These are phyloP conservation scores for Rosa multiflora DNA, from an alignment of 306 rosid species.

Conservation along the genomic window DNA sequence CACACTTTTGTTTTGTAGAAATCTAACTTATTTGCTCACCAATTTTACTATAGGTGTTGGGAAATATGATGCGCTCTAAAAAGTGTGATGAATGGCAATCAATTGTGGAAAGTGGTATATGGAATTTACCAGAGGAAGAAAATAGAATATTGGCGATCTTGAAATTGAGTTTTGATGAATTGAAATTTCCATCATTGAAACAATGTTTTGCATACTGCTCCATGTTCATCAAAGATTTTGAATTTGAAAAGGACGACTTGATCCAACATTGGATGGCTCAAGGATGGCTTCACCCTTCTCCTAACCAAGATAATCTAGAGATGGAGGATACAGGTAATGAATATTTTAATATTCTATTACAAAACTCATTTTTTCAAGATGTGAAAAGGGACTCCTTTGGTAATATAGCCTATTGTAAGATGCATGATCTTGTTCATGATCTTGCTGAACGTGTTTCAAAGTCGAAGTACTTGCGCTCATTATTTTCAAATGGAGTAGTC, in stretches of 20 bases:
- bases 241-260: neutral
- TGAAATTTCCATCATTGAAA: neutral
- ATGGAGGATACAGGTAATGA: neutral
- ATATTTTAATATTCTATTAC: neutral
- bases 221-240: neutral
- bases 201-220: constrained; percentile 1
- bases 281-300: neutral
- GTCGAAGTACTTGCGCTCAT: neutral
- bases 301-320: neutral
- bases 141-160: neutral
- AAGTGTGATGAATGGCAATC: neutral
- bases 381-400: neutral
- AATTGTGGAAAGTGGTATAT: neutral
- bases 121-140: neutral
- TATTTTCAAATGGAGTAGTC: neutral
- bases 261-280: neutral
- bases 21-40: neutral
- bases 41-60: neutral
- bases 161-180: neutral
- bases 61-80: neutral
- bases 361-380: neutral
- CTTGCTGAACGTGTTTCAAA: neutral
- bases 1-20: neutral
- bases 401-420: neutral
- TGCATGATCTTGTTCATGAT: neutral